These are phyloP conservation scores for Nothophoma quercina DNA, from an alignment of 2,329 filamentous ascomycete genomes.

Conservation along the genomic window DNA sequence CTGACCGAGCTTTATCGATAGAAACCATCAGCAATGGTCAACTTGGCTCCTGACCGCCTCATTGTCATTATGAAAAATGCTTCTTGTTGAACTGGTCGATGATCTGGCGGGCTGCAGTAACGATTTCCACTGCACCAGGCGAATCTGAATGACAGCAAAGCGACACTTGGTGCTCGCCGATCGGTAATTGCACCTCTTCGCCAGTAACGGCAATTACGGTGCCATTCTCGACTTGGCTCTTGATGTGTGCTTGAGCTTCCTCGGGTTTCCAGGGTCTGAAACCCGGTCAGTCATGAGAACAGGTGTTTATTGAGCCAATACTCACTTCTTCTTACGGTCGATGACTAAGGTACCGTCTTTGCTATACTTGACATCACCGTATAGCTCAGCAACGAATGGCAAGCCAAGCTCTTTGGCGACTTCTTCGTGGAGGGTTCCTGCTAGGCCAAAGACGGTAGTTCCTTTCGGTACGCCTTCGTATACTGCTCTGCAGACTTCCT, in stretches of 20 bases:
- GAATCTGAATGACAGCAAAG: slow-evolving; percentile 57
- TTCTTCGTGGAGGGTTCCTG: slow-evolving; percentile 63
- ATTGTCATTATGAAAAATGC: slow-evolving; percentile 2
- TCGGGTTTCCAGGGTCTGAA: slow-evolving; percentile 52
- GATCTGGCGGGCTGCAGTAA: slow-evolving; percentile 52
- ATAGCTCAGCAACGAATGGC: slow-evolving; percentile 63
- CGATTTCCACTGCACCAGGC: slow-evolving; percentile 54
- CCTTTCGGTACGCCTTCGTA: slow-evolving; percentile 61
- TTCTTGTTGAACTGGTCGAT: slow-evolving; percentile 51
- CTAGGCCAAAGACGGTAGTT: slow-evolving; percentile 61
- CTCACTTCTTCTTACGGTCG: slow-evolving; percentile 65
- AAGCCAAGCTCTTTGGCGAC: slow-evolving; percentile 62
- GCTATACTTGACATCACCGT: slow-evolving; percentile 65
- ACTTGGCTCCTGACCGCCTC: not conserved
- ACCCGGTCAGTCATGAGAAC: slow-evolving; percentile 2
- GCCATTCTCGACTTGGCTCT: slow-evolving; percentile 50
- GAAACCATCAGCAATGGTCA: not conserved
- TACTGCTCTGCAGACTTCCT: slow-evolving; percentile 61
- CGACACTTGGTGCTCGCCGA: slow-evolving; percentile 53
- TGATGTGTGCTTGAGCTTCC: slow-evolving; percentile 52
- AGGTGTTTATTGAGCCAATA: not conserved
- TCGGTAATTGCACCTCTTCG: slow-evolving; percentile 51
- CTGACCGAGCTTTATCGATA: slow-evolving; percentile 15
- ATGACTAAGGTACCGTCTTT: slow-evolving; percentile 61
- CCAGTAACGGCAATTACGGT: slow-evolving; percentile 53